phyloP scores from a whole-genome alignment of 2,329 filamentous ascomycete genomes.

The Fusarium mundagurra region DNA sequence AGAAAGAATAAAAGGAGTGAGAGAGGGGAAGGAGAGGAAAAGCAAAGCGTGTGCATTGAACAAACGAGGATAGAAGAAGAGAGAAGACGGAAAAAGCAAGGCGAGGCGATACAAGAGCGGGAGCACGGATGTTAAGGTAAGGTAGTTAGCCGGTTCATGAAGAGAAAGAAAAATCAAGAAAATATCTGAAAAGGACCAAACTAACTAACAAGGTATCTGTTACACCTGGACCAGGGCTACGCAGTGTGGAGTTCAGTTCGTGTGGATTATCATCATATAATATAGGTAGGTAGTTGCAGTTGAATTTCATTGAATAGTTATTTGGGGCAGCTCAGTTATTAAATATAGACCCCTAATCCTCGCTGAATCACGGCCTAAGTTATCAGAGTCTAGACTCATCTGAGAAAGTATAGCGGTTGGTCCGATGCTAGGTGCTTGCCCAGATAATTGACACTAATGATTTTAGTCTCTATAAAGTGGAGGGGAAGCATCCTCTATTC shows the following conservation, averaged over 20 bases:
- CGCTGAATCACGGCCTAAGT: neutral
- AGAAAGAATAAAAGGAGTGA: neutral
- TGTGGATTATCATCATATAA: neutral
- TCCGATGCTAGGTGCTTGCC: neutral
- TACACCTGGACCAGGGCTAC: neutral
- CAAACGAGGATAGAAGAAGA: neutral
- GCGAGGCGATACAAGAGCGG: constrained; percentile 17
- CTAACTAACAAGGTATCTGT: neutral
- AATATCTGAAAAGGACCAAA: neutral
- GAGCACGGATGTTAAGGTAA: neutral
- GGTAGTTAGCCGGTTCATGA: neutral
- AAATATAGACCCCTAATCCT: neutral
- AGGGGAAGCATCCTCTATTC: neutral
- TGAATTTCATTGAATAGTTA: neutral
- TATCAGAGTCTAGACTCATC: neutral
- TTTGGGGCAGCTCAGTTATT: neutral
- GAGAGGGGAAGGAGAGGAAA: neutral
- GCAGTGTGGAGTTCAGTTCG: neutral
- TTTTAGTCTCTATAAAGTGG: neutral
- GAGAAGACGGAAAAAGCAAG: constrained; percentile 7
- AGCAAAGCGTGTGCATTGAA: neutral
- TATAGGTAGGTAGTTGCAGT: neutral
- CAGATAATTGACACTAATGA: neutral
- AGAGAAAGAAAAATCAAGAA: neutral
- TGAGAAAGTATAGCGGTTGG: neutral